Percentiles rank a stretch among this genome's conserved stretches.
Conservation (phyloP, 2,329 filamentous ascomycete species). For the Nakataea oryzae region DNA sequence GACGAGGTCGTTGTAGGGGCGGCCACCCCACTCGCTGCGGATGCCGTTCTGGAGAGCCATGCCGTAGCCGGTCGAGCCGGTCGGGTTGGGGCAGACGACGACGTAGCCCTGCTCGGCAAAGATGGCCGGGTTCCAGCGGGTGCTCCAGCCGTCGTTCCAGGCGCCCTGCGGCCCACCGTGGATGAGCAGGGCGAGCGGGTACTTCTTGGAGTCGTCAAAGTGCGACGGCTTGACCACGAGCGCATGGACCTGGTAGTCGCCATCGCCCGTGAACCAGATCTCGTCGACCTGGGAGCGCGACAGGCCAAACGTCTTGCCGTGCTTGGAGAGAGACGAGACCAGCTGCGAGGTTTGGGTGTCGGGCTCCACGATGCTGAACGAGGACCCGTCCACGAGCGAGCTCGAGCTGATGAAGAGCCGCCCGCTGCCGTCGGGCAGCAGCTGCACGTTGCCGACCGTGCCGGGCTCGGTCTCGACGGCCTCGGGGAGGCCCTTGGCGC, state of each 20-base stretch:
- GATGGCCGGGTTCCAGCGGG: conserved; percentile 75
- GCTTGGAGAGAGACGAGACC: conserved; percentile 54
- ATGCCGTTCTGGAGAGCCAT: conserved; percentile 71
- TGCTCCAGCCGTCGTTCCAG: conserved; percentile 68
- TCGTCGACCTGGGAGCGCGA: conserved; percentile 53
- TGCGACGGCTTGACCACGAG: conserved; percentile 55
- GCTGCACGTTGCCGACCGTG: conserved; percentile 40
- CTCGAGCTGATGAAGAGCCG: conserved; percentile 55
- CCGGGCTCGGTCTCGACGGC: conserved; percentile 39
- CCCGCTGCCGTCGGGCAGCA: conserved; percentile 29
- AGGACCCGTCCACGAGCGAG: conserved; percentile 62
- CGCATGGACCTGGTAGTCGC: conserved; percentile 56
- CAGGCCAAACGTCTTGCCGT: conserved; percentile 57
- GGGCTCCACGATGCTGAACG: conserved; percentile 51
- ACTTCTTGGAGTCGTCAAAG: conserved; percentile 62
- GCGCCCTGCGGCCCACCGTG: conserved; percentile 76
- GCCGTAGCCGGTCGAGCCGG: conserved; percentile 74
- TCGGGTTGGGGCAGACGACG: conserved; percentile 72
- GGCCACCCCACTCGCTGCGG: conserved; percentile 70
- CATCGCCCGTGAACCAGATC: conserved; percentile 59
- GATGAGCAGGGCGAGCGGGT: conserved; percentile 69
- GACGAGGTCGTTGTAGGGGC: conserved; percentile 74
- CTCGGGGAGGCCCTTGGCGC: conserved; percentile 27
- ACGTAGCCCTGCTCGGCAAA: conserved; percentile 86
- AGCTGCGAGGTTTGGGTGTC: conserved; percentile 21